These are phyloP conservation scores for Curvularia verruculosa DNA, from an alignment of 2,329 filamentous ascomycete species.

Conservation along the genomic window DNA sequence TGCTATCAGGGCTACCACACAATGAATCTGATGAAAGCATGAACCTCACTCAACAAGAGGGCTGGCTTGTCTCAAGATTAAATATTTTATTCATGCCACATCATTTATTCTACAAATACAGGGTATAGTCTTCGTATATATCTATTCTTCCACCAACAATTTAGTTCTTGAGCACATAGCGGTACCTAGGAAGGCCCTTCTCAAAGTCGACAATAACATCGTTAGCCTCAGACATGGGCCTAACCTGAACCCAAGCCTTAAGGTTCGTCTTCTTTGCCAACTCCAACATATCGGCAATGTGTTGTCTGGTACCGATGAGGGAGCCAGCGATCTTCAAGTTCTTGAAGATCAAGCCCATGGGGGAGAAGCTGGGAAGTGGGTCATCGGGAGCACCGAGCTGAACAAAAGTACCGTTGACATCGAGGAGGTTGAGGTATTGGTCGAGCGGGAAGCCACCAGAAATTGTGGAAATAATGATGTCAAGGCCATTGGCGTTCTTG, in stretches of 20 bases:
- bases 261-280: slow-evolving; percentile 50
- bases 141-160: neutral
- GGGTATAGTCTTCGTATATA: slow-evolving; percentile 8
- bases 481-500: slow-evolving; percentile 59
- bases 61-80: neutral
- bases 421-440: slow-evolving; percentile 66
- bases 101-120: slow-evolving; percentile 5
- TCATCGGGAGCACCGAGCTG: slow-evolving; percentile 71
- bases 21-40: neutral
- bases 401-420: slow-evolving; percentile 65
- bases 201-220: slow-evolving; percentile 49
- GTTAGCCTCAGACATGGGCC: slow-evolving; percentile 48
- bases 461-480: slow-evolving; percentile 65
- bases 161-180: slow-evolving; percentile 47
- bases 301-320: slow-evolving; percentile 66
- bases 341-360: slow-evolving; percentile 59
- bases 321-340: slow-evolving; percentile 68
- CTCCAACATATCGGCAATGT: slow-evolving; percentile 62
- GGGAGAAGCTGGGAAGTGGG: slow-evolving; percentile 58
- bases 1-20: neutral
- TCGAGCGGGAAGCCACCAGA: slow-evolving; percentile 63
- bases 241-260: slow-evolving; percentile 51
- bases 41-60: neutral
- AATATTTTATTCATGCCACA: slow-evolving; percentile 1
- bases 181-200: slow-evolving; percentile 51